Evolutionary conservation across 2,329 filamentous ascomycete species (phyloP).

Genomic region (Paecilomyces fulvus): DNA sequence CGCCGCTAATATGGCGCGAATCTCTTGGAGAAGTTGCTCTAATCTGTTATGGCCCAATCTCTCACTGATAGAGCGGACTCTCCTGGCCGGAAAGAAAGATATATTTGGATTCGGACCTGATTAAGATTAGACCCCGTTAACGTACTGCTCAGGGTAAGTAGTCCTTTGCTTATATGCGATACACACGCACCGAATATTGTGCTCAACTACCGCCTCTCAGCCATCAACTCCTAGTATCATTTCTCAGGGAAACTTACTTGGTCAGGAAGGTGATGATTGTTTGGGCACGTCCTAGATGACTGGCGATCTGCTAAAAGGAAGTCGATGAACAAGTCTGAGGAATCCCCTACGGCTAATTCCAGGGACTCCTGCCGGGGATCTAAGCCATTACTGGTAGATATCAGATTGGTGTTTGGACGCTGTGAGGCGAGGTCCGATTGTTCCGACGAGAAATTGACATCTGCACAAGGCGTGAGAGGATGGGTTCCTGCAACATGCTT

Average conservation of each 20-base stretch:
- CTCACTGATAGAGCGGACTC: conserved; percentile 1
- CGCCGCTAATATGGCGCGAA: not conserved
- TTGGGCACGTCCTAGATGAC: not conserved
- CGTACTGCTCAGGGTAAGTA: not conserved
- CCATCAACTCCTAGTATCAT: not conserved
- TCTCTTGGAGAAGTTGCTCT: conserved; percentile 1
- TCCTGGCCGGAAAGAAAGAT: conserved; percentile 4
- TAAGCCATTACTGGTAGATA: not conserved
- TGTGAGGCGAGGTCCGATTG: no score
- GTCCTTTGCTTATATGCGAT: not conserved
- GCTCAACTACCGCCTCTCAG: not conserved
- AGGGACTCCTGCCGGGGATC: not conserved
- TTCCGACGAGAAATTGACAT: no score
- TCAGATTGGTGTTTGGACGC: not conserved
- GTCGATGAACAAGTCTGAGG: not conserved
- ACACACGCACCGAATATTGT: not conserved
- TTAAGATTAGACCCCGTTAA: not conserved
- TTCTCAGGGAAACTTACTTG: not conserved
- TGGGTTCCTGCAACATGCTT: not conserved
- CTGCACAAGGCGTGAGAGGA: no score
- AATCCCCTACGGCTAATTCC: not conserved
- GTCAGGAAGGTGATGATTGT: not conserved
- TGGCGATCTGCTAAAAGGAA: conserved; percentile 1
- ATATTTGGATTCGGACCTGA: conserved; percentile 2
- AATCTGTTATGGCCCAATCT: conserved; percentile 2